Evolutionary conservation across 2,329 filamentous ascomycete species (phyloP).

Genomic region (Cercospora sp.): DNA sequence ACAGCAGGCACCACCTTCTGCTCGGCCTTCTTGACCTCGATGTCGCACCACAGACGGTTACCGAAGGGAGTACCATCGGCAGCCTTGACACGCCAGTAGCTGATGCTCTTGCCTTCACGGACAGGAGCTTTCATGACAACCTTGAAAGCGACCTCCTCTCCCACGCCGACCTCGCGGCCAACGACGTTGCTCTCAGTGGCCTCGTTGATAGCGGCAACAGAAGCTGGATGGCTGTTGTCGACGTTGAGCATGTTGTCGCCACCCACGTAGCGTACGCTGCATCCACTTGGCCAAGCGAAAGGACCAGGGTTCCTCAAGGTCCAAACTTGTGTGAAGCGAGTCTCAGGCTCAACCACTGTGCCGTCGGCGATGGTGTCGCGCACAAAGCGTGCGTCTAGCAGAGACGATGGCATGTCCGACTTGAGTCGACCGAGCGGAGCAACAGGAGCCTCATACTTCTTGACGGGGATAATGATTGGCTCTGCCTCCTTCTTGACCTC

Average conservation of each 20-base stretch:
- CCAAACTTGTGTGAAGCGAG: constrained; percentile 87
- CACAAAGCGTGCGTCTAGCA: constrained; percentile 68
- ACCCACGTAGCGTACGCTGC: constrained; percentile 85
- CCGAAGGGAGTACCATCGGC: constrained; percentile 80
- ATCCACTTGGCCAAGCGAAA: constrained; percentile 80
- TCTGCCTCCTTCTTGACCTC: constrained; percentile 32
- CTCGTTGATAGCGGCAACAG: constrained; percentile 70
- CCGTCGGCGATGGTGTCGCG: constrained; percentile 79
- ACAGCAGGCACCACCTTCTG: constrained; percentile 9
- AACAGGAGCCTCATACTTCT: constrained; percentile 31
- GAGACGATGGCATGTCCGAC: constrained; percentile 29
- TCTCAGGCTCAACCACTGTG: constrained; percentile 66
- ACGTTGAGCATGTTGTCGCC: constrained; percentile 96
- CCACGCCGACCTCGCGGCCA: constrained; percentile 66
- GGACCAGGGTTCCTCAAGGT: constrained; percentile 81
- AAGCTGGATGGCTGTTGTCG: constrained; percentile 76
- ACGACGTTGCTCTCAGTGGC: constrained; percentile 82
- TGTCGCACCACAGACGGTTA: constrained; percentile 92
- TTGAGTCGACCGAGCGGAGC: constrained; percentile 24
- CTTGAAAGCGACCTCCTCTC: constrained; percentile 76
- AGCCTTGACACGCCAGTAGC: constrained; percentile 93
- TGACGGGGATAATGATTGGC: constrained; percentile 28
- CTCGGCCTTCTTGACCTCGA: constrained; percentile 59
- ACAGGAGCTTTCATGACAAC: constrained; percentile 79
- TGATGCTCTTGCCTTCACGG: constrained; percentile 77